Evolutionary conservation across 1,284 basidiomycete genomes (phyloP).

Genomic region (Ustilago trichophora): DNA sequence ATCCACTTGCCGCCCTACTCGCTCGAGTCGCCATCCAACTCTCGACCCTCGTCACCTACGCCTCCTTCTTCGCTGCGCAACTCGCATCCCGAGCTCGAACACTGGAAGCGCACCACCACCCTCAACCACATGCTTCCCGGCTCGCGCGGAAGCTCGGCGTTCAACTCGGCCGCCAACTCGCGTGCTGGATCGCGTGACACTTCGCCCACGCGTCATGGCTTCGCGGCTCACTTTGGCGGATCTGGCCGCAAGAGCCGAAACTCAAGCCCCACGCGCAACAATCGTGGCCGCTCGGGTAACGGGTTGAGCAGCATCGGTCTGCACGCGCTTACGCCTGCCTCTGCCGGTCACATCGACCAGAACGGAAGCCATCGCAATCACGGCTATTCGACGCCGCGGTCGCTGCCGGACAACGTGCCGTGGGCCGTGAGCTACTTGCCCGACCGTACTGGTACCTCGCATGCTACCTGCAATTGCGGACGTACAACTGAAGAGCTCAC

Average conservation of each 20-base stretch:
- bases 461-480: slow-evolving; percentile 63
- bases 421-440: slow-evolving; percentile 61
- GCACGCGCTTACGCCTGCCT: slow-evolving; percentile 45
- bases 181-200: slow-evolving; percentile 46
- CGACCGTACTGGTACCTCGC: slow-evolving; percentile 55
- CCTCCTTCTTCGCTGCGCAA: slow-evolving; percentile 31
- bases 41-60: slow-evolving; percentile 53
- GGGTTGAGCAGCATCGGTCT: slow-evolving; percentile 39
- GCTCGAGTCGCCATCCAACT: slow-evolving; percentile 54
- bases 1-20: slow-evolving; percentile 65
- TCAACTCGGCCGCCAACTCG: slow-evolving; percentile 41
- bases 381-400: slow-evolving; percentile 48
- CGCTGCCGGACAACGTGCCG: slow-evolving; percentile 56
- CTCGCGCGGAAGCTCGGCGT: slow-evolving; percentile 44
- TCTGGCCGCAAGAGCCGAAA: slow-evolving; percentile 47
- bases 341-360: slow-evolving; percentile 45
- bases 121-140: slow-evolving; percentile 48
- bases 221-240: slow-evolving; percentile 35
- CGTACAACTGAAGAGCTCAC: slow-evolving; percentile 56
- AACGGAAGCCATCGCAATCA: slow-evolving; percentile 39
- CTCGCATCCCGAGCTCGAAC: slow-evolving; percentile 51
- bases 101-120: slow-evolving; percentile 57
- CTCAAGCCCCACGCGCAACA: slow-evolving; percentile 40
- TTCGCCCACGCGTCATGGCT: slow-evolving; percentile 54
- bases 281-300: slow-evolving; percentile 30